Base-by-base conservation (phyloP, 208 protist species). In the Wallacemonas sp. region DNA sequence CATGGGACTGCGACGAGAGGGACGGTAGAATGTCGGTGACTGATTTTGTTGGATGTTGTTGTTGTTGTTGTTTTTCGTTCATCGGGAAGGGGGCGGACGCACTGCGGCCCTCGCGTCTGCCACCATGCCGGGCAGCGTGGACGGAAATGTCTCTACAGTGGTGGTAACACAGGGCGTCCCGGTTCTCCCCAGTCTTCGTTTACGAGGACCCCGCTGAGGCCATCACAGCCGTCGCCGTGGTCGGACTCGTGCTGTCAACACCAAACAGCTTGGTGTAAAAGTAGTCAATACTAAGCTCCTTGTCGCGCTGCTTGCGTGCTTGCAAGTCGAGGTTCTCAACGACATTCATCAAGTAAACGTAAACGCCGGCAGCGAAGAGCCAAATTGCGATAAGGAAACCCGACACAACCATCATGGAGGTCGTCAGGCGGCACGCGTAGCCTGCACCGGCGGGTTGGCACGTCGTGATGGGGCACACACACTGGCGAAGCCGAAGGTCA, bases 181-280 rank as follows among this genome's bases (percentile, higher is more conserved):
- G n/a, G n/a, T n/a, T n/a, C 46, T 27, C 8, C 26, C 23, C 29
- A 49, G 16, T 41, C 6, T n/a, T 49, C 63, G 36, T 58, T 36
- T 27, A 29, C 32, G 43, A 32, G 34, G 27, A 34, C 11, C 44
- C 41, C 52, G 52, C 38, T 16, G 39, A 29, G 1, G 44, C 49
- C 47, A 70, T 48, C 41, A 72, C 61, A n/a, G 65, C 64, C 27
- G 24, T 54, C n/a, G 49, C 27, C 4, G 56, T 36, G 21, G 58
- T 65, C 1, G 77, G 41, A 26, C 54, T 72, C 17, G 24, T 11
- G 49, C 57, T 55, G 17, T 49, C 55, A 11, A 39, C 65, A 34
- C 87, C 89, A 64, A 95, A 95, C 16, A 95, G 62, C 57, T 88
- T 88, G 34, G 92, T 60, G 64, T 83, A 89, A 64, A 88, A 95